These are phyloP conservation scores for Fragaria iinumae DNA, from an alignment of 306 rosid species.

Conservation along the genomic window DNA sequence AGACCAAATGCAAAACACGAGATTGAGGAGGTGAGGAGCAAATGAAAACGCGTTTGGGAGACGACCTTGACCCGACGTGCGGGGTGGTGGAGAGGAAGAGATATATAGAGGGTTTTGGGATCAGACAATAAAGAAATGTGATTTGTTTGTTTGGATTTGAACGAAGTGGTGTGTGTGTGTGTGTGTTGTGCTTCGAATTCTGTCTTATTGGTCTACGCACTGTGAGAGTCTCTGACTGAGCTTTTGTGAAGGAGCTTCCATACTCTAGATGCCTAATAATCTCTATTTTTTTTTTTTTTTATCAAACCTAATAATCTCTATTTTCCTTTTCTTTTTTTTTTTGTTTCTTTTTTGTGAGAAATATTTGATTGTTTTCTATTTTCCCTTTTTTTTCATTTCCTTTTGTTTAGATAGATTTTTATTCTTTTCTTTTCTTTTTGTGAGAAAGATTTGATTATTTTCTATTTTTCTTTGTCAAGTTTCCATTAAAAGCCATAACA, in stretches of 20 bases:
- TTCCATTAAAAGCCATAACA: too few relatives aligned
- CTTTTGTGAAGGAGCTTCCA: background rate
- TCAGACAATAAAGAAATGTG: conserved; percentile 6
- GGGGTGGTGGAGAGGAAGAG: background rate
- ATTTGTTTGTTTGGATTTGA: background rate
- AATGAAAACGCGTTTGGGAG: conserved; percentile 13
- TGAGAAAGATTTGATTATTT: background rate
- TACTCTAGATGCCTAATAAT: background rate
- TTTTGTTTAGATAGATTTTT: too few relatives aligned
- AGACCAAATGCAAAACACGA: background rate
- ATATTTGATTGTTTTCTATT: too few relatives aligned
- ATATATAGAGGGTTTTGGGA: background rate
- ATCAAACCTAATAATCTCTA: too few relatives aligned
- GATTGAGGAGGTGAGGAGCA: background rate
- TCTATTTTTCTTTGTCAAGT: background rate
- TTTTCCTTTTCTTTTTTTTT: too few relatives aligned
- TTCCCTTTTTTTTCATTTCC: too few relatives aligned
- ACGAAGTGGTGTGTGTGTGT: background rate
- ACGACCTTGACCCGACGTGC: conserved; percentile 28
- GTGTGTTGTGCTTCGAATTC: background rate
- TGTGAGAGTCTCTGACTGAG: background rate
- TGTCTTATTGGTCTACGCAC: conserved; percentile 9
- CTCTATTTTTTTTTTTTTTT: background rate
- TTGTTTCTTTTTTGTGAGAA: background rate
- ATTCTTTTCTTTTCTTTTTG: background rate